phyloP scores from a whole-genome alignment of 495 filamentous ascomycete genomes.

The Penicillium robsamsonii region DNA sequence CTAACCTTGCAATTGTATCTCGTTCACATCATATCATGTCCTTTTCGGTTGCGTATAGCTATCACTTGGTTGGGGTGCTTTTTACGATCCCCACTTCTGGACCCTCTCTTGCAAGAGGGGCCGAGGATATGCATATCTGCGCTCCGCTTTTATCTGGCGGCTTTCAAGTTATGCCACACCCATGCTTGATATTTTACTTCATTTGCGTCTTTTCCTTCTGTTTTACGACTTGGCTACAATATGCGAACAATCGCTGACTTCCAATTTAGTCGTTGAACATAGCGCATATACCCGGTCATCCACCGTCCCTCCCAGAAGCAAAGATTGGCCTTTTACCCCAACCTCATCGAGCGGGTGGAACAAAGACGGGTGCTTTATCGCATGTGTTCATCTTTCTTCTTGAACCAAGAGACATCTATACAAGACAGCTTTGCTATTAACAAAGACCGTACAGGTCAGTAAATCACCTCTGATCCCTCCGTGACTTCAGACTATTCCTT shows the following conservation, averaged over 20 bases:
- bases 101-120: constrained; percentile 4
- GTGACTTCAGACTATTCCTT: neutral
- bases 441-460: constrained; percentile 18
- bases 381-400: constrained; percentile 6
- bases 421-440: constrained; percentile 3
- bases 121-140: constrained; percentile 5
- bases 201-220: neutral
- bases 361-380: constrained; percentile 27
- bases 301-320: constrained; percentile 17
- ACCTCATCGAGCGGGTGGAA: constrained; percentile 15
- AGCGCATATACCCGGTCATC: constrained; percentile 15
- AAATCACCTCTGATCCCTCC: neutral
- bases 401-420: constrained; percentile 1
- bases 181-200: constrained; percentile 9
- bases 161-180: constrained; percentile 25
- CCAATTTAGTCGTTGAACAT: constrained; percentile 18
- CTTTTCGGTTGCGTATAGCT: neutral
- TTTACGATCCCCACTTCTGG: neutral
- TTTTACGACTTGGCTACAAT: neutral
- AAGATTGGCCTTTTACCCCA: constrained; percentile 10
- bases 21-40: neutral
- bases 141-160: constrained; percentile 20
- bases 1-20: neutral
- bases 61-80: neutral
- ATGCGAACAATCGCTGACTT: constrained; percentile 10